Base-by-base conservation (phyloP, 495 filamentous ascomycete species). In the Penicillium lividum region DNA sequence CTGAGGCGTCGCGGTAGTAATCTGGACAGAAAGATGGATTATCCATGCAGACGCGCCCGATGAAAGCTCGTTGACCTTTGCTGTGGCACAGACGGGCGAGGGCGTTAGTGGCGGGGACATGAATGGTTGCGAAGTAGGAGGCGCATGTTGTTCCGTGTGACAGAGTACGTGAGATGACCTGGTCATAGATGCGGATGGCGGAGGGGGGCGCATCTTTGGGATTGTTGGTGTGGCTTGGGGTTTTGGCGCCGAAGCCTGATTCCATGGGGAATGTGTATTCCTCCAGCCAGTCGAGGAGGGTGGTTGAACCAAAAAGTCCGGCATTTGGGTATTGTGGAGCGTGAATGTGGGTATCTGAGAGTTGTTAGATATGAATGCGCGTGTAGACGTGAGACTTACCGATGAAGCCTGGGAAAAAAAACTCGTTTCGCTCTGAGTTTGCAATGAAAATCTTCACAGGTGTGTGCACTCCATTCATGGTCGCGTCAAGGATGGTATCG, bases 221-320 rank as follows among this genome's bases (percentile, higher is more conserved):
- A 3, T 60, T 56, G 4, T 53, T 45, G 73, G 96, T 89, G 6
- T 47, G 53, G 45, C 36, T 60, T 34, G 92, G 96, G 96, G 78
- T 89, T 93, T 27, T 89, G 86, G 31, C 30, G 36, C 74, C 65
- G 54, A 97, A 83, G 9, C 86, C 89, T 9, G 84, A 78, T 75
- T 98, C 94, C 56, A 96, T 82, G 1, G 94, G 94, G 73, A 96
- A 98, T 16, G 94, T 98, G 75, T 98, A 98, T 4, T 79, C 90
- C 61, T 92, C 78, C 6, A 98, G 82, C 94, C 94, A 98, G 74
- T 90, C 85, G n/a, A 98, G 84, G 34, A 98, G 84, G 15, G 92
- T 96, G 5, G 89, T 86, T 49, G 88, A 89, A 71, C 94, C 94
- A 66, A 97, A 97, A 64, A 98, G 86, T 51, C 94, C 93, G 6